Conservation (phyloP, 345 rosid species). For the Bruguiera gymnorhiza region DNA sequence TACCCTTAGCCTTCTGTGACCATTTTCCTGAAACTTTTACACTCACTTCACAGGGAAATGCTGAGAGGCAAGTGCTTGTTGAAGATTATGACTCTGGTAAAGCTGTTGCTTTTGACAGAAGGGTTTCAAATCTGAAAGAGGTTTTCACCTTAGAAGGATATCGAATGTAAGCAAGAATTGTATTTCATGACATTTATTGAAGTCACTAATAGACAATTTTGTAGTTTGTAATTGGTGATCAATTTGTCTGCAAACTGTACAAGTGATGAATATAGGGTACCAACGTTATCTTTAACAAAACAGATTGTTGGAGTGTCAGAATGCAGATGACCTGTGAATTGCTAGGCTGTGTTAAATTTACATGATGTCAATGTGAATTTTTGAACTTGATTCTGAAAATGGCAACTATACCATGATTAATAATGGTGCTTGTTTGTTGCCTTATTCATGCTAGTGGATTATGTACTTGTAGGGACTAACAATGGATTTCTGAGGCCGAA, state of each 20-base stretch:
- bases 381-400: too few relatives aligned
- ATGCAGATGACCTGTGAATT: too few relatives aligned
- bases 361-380: too few relatives aligned
- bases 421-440: neutral
- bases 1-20: conserved; percentile 3
- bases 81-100: conserved; percentile 75
- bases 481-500: neutral
- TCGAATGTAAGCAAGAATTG: conserved; percentile 56
- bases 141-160: conserved; percentile 83
- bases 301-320: too few relatives aligned
- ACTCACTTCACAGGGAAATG: conserved; percentile 47
- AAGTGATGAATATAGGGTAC: neutral
- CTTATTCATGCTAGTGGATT: neutral
- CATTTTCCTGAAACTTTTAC: conserved; percentile 1
- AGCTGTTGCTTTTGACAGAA: conserved; percentile 79
- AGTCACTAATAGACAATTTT: neutral
- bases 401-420: neutral
- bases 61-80: conserved; percentile 93
- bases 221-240: neutral
- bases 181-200: neutral
- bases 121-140: conserved; percentile 69
- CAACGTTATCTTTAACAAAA: too few relatives aligned
- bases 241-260: neutral
- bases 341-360: too few relatives aligned
- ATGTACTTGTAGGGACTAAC: neutral